Evolutionary conservation across 768 basidiomycete genomes (phyloP), one percentile per base, ranked within the genome.

Genomic region (Fibroporia radiculosa): DNA sequence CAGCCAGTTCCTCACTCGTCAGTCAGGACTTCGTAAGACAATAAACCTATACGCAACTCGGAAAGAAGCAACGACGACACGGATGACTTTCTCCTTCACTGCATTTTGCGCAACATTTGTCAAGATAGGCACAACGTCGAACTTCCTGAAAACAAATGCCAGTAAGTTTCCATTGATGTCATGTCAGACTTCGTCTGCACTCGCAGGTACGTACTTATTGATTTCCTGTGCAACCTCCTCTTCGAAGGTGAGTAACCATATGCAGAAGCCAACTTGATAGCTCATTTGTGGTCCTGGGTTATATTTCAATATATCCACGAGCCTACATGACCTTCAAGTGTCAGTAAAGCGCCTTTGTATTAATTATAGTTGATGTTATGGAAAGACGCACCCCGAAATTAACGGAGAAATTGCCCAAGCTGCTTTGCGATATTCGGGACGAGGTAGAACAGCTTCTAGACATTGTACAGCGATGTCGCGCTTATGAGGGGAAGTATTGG

Each of bases 171-270:
- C 1, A 12, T 13, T 6, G 5, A 2, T n/a, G n/a, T 31, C 29
- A 8, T n/a, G 29, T n/a, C 29, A 31, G 16, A 5, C 12, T 6
- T 8, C 7, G 22, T 20, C 24, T n/a, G 11, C 2, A 33, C 14
- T 2, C 4, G 23, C 13, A 31, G 34, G 8, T 1, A 64, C 78
- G 37, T 48, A 93, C 93, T 81, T 82, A 66, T 97, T 89, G 57
- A 97, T 80, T 41, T 88, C 74, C 51, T 86, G 79, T 1, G 93
- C 87, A 24, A 96, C 73, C 28, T 82, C 75, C 55, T 80, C 73
- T 59, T 99, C 92, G 51, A 96, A 99, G 0, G 92, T 87, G 45
- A 98, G 67, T 40, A 97, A 68, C 96, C 96, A 99, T 49, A 97
- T 69, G 61, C 90, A 95, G 61, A 91, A 88, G 20, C 80, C 79